These are phyloP conservation scores for Triticum turgidum DNA, from an alignment of 176 grass and related monocot genomes.

Conservation along the genomic window DNA sequence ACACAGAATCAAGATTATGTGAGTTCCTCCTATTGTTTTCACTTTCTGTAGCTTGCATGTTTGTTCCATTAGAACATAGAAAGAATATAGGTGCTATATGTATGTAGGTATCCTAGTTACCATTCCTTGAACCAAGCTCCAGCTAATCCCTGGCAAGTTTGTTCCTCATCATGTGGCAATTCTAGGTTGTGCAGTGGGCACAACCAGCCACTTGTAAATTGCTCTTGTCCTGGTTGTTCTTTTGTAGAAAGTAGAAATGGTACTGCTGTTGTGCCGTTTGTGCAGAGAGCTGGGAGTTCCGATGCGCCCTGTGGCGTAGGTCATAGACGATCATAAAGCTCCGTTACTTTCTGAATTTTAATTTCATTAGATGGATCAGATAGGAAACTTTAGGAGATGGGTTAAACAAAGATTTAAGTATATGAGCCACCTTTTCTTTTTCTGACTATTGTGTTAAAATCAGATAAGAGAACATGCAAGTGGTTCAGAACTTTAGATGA, in stretches of 20 bases:
- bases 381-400: background rate
- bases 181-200: conserved; percentile 24
- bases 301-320: conserved; percentile 4
- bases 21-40: conserved; percentile 39
- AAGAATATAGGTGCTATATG: conserved; percentile 16
- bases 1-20: conserved; percentile 47
- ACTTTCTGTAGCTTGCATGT: background rate
- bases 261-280: background rate
- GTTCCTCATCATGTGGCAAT: conserved; percentile 1
- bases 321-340: conserved; percentile 4
- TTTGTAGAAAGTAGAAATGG: conserved; percentile 4
- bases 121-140: background rate
- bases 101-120: background rate
- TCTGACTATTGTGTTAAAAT: conserved; percentile 26
- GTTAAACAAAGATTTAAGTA: background rate
- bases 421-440: background rate
- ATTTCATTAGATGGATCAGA: conserved; percentile 11
- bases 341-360: conserved; percentile 4
- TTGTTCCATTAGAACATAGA: conserved; percentile 9
- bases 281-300: background rate
- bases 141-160: conserved; percentile 12
- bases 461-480: conserved; percentile 24
- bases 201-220: background rate
- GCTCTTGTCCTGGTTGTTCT: conserved; percentile 6
- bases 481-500: conserved; percentile 8